Conservation (phyloP, 148 eudicot species). For the Rhododendron mucronatum region DNA sequence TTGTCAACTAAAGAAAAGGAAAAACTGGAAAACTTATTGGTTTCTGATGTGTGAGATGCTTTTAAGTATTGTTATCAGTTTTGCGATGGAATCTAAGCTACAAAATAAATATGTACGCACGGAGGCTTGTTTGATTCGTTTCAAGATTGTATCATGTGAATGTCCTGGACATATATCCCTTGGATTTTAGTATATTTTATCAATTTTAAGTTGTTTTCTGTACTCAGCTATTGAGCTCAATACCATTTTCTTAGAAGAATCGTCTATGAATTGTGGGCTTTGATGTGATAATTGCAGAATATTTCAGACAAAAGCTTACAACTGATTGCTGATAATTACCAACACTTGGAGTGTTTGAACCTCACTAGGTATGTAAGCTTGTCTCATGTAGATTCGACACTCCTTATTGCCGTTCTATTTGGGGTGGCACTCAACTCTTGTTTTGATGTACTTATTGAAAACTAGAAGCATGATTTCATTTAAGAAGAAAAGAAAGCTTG, state of each 20-base stretch:
- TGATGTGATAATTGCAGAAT: slow-evolving; percentile 41
- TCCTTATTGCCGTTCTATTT: background rate
- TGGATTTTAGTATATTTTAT: background rate
- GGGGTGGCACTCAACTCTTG: background rate
- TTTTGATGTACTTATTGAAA: background rate
- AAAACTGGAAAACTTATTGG: background rate
- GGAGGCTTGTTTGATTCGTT: background rate
- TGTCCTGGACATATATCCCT: background rate
- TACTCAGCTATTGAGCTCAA: background rate
- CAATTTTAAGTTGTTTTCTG: background rate
- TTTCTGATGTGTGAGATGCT: background rate
- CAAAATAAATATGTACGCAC: background rate
- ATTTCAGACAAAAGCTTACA: slow-evolving; percentile 72
- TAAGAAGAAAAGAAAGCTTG: background rate
- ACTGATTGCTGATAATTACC: slow-evolving; percentile 57
- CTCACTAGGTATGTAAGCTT: slow-evolving; percentile 60
- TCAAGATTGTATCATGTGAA: background rate
- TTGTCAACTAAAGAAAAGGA: background rate
- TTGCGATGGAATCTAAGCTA: background rate
- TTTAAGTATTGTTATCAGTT: background rate
- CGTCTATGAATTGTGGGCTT: background rate
- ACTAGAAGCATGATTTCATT: background rate
- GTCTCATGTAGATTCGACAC: background rate
- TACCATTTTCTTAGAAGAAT: background rate
- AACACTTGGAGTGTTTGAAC: slow-evolving; percentile 56